Conservation (phyloP, 768 basidiomycete genomes). For the Lentinula detonsa region DNA sequence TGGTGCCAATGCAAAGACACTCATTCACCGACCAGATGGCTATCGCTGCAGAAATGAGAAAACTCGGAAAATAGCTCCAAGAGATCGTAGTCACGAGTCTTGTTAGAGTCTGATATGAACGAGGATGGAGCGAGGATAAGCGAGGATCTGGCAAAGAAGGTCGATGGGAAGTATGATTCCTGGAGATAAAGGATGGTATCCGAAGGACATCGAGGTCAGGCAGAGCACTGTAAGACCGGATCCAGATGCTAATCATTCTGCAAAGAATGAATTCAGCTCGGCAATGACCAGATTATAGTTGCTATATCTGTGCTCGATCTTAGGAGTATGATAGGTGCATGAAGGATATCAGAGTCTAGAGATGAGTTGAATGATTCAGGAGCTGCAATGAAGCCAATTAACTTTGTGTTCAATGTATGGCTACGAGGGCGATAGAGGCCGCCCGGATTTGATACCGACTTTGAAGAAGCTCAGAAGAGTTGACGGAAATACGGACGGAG, state of each 20-base stretch:
- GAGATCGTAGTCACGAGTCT: neutral
- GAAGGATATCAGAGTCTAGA: neutral
- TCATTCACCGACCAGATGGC: neutral
- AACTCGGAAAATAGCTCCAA: neutral
- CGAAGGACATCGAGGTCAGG: neutral
- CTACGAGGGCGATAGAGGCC: no score
- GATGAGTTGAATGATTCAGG: no score
- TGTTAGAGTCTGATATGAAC: neutral
- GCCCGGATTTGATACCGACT: neutral
- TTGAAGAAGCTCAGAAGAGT: neutral
- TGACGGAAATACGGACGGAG: neutral
- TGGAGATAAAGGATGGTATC: neutral
- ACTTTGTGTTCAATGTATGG: no score
- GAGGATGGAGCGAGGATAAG: neutral
- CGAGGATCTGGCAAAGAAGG: neutral
- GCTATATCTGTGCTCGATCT: neutral
- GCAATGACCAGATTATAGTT: neutral
- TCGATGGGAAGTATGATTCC: neutral
- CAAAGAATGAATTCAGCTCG: neutral
- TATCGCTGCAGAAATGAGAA: neutral
- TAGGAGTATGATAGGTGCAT: neutral
- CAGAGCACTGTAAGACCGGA: neutral
- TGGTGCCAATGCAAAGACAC: neutral
- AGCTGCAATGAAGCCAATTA: no score
- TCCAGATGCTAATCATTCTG: neutral